Evolutionary conservation across 2,329 filamentous ascomycete species (phyloP).

Genomic region (Polytolypa hystricis): DNA sequence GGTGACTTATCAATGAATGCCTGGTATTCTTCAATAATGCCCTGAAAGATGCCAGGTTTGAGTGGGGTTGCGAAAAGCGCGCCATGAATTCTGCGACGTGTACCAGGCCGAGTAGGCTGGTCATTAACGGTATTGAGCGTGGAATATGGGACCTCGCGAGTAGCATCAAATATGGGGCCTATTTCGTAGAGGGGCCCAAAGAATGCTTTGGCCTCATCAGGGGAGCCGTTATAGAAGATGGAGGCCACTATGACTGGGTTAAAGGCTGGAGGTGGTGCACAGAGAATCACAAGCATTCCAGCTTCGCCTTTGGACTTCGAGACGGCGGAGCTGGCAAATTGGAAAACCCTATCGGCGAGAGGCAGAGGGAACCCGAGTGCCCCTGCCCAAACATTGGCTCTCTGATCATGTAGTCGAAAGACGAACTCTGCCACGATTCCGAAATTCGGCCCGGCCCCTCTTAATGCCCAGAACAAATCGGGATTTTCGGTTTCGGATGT

Average conservation of each 20-base stretch:
- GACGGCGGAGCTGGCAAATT: too few relatives aligned
- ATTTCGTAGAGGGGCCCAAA: not conserved
- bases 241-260: too few relatives aligned
- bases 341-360: too few relatives aligned
- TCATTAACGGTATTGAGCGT: not conserved
- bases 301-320: too few relatives aligned
- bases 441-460: slow-evolving; percentile 37
- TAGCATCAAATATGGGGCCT: not conserved
- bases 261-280: too few relatives aligned
- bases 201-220: too few relatives aligned
- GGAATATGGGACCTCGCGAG: not conserved
- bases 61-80: not conserved
- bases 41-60: not conserved
- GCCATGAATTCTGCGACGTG: not conserved
- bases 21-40: not conserved
- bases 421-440: slow-evolving; percentile 38
- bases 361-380: too few relatives aligned
- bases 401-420: slow-evolving; percentile 22
- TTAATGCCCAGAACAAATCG: slow-evolving; percentile 41
- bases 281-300: too few relatives aligned
- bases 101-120: not conserved
- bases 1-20: not conserved
- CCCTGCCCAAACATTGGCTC: slow-evolving; percentile 23
- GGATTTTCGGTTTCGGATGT: slow-evolving; percentile 34
- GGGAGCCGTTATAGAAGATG: too few relatives aligned